Evolutionary conservation across 2,329 filamentous ascomycete genomes (phyloP), one percentile per base, ranked within the genome.

Genomic region (Diaporthe nobilis): DNA sequence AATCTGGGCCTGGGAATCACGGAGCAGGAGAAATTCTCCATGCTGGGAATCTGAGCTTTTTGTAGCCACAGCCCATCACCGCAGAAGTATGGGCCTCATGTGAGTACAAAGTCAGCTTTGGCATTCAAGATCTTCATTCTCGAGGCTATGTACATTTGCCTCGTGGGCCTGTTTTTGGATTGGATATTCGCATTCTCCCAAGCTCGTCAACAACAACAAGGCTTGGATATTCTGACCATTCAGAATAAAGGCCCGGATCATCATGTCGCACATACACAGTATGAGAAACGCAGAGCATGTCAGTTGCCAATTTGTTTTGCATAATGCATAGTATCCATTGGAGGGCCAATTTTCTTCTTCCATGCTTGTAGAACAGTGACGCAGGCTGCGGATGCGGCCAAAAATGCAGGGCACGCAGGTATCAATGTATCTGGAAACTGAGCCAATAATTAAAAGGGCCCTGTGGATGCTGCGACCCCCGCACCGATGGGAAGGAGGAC

Each of bases 301-400:
- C 53, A 31, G 53, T 22, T 6, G 28, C 25, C 15, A 34, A 10
- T 22, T 5, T 2, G 28, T 6, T 12, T 1, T 34, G 53, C 53
- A 34, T 57, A 57, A 15, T 34, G 53, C 53, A 34, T 42, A n/a
- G 13, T 17, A n/a, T 58, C 20, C 22, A 49, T 60, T 71, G 68
- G 68, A 60, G 68, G 68, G 68, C 51, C 53, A 47, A n/a, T 71
- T 60, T 60, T 47, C 25, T 42, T 47, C 25, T 58, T 25, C 51
- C 42, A n/a, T 34, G 25, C 7, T 13, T 20, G 17, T 25, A 17
- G 68, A 2, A 13, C 4, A 17, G 20, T 57, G 28, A 57, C 22
- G 12, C 15, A 34, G 6, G 5, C 25, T 34, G 13, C 28, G 28
- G 53, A 13, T 9, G 7, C 28, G 28, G 28, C 28, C 53, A 22